A percentile compares a stretch with the other conserved stretches of the same genome.
phyloP scores from a whole-genome alignment of 306 rosid genomes.

The Pyrus pyrifolia region DNA sequence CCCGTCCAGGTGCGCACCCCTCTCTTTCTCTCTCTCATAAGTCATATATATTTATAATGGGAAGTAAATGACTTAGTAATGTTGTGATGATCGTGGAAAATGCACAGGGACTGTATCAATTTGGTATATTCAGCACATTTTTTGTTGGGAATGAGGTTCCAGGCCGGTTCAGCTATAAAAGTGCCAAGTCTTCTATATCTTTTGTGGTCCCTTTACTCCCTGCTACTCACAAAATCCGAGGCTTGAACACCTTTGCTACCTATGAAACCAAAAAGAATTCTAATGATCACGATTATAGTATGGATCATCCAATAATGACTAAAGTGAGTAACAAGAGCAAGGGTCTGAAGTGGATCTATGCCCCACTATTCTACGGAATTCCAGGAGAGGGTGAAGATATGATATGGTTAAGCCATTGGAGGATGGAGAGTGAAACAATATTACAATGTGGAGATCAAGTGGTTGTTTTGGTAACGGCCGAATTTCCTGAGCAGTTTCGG shows the following conservation, averaged over 20 bases:
- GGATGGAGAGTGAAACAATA: neutral
- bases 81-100: too few relatives aligned
- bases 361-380: neutral
- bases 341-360: neutral
- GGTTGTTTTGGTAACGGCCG: neutral
- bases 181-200: neutral
- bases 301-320: neutral
- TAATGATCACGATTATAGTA: accelerated
- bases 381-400: neutral
- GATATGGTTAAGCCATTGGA: neutral
- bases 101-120: neutral
- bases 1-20: neutral
- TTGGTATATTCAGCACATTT: neutral
- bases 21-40: neutral
- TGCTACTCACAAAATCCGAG: neutral
- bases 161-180: neutral
- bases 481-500: accelerated
- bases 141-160: neutral
- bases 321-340: neutral
- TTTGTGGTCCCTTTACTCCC: neutral
- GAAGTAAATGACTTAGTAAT: too few relatives aligned
- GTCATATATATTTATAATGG: too few relatives aligned
- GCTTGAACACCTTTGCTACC: neutral
- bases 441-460: neutral
- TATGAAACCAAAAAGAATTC: neutral